These are phyloP conservation scores for Aspergillus quadrilineatus DNA, from an alignment of 2,329 filamentous ascomycete genomes.

Conservation along the genomic window DNA sequence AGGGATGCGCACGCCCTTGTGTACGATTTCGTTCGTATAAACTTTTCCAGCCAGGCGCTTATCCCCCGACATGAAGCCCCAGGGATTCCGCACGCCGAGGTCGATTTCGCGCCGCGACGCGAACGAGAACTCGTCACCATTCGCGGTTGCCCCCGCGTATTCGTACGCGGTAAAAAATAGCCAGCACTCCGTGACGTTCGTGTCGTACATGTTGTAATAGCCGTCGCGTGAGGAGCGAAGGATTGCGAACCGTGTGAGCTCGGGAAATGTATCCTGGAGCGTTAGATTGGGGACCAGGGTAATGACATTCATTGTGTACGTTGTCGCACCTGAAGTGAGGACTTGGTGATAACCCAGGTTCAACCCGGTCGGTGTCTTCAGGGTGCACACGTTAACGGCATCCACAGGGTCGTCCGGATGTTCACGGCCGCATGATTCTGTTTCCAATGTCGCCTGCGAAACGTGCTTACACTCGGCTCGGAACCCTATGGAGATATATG, in stretches of 20 bases:
- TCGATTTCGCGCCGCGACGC: constrained; percentile 10
- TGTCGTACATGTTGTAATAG: constrained; percentile 7
- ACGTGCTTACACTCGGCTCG: constrained; percentile 15
- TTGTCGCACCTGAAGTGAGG: constrained; percentile 8
- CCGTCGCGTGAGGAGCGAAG: constrained; percentile 10
- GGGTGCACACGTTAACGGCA: constrained; percentile 3
- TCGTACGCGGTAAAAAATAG: constrained; percentile 16
- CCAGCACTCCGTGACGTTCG: constrained; percentile 18
- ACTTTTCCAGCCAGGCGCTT: too few species aligned
- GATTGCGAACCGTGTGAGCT: constrained; percentile 17
- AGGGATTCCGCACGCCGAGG: constrained; percentile 13
- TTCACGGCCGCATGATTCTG: constrained; percentile 5
- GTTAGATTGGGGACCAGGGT: background rate
- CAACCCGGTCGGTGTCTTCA: constrained; percentile 17
- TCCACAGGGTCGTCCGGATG: background rate
- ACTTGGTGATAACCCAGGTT: background rate
- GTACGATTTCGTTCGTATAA: too few species aligned
- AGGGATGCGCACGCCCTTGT: too few species aligned
- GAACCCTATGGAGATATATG: constrained; percentile 19
- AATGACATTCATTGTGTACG: constrained; percentile 13
- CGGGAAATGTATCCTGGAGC: constrained; percentile 11
- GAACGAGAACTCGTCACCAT: constrained; percentile 16
- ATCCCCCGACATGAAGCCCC: constrained; percentile 5
- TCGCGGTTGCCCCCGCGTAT: constrained; percentile 11
- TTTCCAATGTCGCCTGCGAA: constrained; percentile 16